Evolutionary conservation across 192 early-diverging fungal species (phyloP).

Genomic region (Backusella liffmaniae): DNA sequence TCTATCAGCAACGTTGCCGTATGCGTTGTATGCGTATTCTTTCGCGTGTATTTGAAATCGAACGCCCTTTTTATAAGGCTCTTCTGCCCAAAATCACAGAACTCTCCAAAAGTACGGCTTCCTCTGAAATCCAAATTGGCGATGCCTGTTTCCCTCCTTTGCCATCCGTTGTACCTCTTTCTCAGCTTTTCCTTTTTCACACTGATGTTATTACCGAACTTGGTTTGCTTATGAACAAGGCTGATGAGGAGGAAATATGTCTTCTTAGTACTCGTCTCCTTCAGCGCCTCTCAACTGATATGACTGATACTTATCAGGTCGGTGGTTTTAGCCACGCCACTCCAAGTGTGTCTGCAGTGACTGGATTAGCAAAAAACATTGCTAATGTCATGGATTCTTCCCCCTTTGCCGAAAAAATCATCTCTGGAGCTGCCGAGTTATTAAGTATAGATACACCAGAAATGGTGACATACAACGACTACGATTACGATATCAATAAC

Average conservation of each 20-base stretch:
- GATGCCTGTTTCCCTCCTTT: constrained; percentile 43
- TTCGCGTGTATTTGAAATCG: constrained; percentile 63
- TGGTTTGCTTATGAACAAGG: constrained; percentile 66
- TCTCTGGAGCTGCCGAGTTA: constrained; percentile 77
- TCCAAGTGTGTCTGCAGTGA: neutral
- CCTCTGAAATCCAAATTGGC: constrained; percentile 34
- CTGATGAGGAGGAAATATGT: constrained; percentile 67
- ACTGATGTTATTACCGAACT: constrained; percentile 69
- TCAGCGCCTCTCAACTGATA: constrained; percentile 70
- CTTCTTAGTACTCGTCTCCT: constrained; percentile 75
- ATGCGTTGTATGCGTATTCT: constrained; percentile 59
- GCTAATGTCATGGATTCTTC: constrained; percentile 67
- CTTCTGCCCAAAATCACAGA: constrained; percentile 61
- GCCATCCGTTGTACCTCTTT: constrained; percentile 66
- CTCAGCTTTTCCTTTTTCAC: constrained; percentile 75
- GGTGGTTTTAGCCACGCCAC: constrained; percentile 36
- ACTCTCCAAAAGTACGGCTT: constrained; percentile 8
- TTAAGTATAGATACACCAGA: constrained; percentile 63
- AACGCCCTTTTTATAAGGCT: constrained; percentile 68
- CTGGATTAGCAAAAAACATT: constrained; percentile 65
- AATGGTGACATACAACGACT: constrained; percentile 23
- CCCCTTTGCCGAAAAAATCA: constrained; percentile 63
- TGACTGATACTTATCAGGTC: constrained; percentile 49
- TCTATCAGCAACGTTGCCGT: constrained; percentile 37
- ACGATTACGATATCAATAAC: constrained; percentile 31